Base-by-base conservation (phyloP, 441 rosid species). In the Erodium moschatum region DNA sequence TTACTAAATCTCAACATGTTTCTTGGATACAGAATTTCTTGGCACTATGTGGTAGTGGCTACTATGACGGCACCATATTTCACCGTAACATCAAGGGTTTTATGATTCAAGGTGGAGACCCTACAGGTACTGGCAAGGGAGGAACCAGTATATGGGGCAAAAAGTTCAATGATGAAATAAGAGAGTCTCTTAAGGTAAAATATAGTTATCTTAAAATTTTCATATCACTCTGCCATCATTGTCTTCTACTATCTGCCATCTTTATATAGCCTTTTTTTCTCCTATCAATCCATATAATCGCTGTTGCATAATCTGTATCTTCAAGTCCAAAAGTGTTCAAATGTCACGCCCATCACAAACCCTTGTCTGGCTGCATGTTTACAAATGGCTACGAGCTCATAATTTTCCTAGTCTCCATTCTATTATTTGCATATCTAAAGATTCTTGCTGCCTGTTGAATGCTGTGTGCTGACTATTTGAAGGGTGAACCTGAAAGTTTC, bases 61-160 rank as follows among this genome's bases (percentile, higher is more conserved):
- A 87, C 75, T 89, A 89, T 64, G 97, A 94, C 18, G 83, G 97
- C 63, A 91, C 97, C 66, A 78, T 91, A 74, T 94, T 91, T 77
- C 98, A 94, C 72, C 75, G 98, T 18, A 94, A 94, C 48, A 89
- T 94, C 64, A 91, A 91, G 75, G 97, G 98, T 38, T 94, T 94
- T 76, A 94, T 94, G 98, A 91, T 94, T 78, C 97, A 94, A 84
- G 98, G 97, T 33, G 97, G 98, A 67, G 98, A 94, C 75, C 98
- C 97, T 0, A 91, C 83, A 0, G 97, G 97, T 11, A 89, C 92
- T 0, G 97, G 98, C 56, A 94, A 94, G 84, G 97, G 98, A 6
- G 97, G 97, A 52, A 91, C 86, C 31, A 94, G 97, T 74, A 94
- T 91, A 67, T 94, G 98, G 98, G 97, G 90, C 67, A 94, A 91